Conservation (phyloP, 768 basidiomycete species). For the Lactarius hatsudake region DNA sequence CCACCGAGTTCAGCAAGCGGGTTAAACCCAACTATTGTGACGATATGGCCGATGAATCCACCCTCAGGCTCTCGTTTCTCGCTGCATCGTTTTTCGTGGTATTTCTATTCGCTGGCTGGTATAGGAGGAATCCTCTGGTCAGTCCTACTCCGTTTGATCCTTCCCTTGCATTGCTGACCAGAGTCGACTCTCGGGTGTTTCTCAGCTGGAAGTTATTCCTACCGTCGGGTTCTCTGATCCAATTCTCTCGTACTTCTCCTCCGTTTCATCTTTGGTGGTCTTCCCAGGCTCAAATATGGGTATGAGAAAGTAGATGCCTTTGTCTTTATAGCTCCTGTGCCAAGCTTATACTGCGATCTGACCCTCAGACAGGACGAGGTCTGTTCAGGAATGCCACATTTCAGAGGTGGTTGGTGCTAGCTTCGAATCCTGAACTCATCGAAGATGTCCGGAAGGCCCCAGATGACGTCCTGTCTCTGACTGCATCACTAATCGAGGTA, state of each 20-base stretch:
- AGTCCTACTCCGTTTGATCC: not conserved
- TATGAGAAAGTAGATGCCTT: not conserved
- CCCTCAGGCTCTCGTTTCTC: not conserved
- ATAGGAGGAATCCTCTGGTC: not conserved
- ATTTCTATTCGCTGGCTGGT: not conserved
- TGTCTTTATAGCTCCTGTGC: not conserved
- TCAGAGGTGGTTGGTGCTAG: not conserved
- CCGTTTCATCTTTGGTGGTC: not conserved
- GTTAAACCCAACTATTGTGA: not conserved
- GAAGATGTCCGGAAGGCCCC: not conserved
- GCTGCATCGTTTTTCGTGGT: not conserved
- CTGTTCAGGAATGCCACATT: not conserved
- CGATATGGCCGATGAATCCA: not conserved
- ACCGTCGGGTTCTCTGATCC: not conserved
- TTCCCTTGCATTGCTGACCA: not conserved
- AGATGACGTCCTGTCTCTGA: not conserved
- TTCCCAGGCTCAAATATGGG: not conserved
- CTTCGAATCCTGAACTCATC: not conserved
- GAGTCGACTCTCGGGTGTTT: not conserved
- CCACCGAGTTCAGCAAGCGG: not conserved
- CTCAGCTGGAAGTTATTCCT: not conserved
- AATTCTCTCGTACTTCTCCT: not conserved
- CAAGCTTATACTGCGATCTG: not conserved
- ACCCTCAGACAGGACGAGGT: not conserved
- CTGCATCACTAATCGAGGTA: not conserved